Evolutionary conservation across 2,329 filamentous ascomycete genomes (phyloP).

Genomic region (Colletotrichum sp.): DNA sequence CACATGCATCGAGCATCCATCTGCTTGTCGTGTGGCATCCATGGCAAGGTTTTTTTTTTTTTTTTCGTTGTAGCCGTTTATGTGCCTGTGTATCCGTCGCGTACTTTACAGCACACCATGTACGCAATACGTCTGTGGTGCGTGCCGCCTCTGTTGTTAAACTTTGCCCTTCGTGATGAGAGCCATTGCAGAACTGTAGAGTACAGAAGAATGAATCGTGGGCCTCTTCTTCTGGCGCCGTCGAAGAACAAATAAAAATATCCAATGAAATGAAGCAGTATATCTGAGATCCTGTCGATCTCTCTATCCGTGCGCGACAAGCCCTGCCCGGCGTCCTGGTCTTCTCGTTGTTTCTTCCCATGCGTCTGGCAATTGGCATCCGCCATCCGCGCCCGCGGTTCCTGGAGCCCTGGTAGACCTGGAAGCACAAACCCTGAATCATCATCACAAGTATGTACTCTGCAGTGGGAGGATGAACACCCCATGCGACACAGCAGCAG

Average conservation of each 20-base stretch:
- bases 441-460: neutral
- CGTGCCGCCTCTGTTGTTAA: neutral
- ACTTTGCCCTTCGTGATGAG: neutral
- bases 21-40: conserved; percentile 8
- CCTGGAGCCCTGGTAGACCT: neutral
- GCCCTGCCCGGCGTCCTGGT: neutral
- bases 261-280: neutral
- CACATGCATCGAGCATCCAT: conserved; percentile 19
- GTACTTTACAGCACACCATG: neutral
- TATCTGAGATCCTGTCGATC: neutral
- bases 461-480: neutral
- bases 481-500: neutral
- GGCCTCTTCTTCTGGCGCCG: neutral
- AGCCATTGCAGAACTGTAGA: neutral
- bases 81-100: neutral
- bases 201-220: neutral
- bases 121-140: neutral
- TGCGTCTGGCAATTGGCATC: neutral
- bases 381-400: neutral
- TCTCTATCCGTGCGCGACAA: neutral
- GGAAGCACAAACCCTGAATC: neutral
- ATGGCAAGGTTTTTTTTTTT: neutral
- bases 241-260: neutral
- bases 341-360: neutral
- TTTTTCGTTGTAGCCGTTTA: neutral